Evolutionary conservation across 2,329 filamentous ascomycete species (phyloP).

Genomic region (Boeremia lycopersici): DNA sequence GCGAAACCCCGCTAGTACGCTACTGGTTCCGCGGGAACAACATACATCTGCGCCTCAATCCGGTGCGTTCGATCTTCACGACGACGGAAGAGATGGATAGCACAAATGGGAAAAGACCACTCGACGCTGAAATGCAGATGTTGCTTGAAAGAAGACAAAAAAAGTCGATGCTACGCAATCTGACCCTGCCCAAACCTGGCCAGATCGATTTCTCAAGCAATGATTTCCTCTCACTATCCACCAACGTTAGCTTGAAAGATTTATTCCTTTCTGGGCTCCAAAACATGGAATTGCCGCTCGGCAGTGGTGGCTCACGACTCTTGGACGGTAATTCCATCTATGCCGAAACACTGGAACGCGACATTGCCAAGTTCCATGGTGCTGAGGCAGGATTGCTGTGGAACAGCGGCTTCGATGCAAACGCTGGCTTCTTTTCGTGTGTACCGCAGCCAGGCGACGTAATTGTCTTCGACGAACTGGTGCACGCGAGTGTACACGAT

Average conservation of each 20-base stretch:
- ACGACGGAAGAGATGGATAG: constrained; percentile 18
- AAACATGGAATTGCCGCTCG: constrained; percentile 51
- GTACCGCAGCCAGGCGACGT: constrained; percentile 55
- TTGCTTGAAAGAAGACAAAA: constrained; percentile 50
- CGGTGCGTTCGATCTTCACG: not conserved
- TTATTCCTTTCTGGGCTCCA: constrained; percentile 57
- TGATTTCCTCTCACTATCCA: constrained; percentile 67
- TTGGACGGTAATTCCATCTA: constrained; percentile 69
- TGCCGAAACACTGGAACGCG: constrained; percentile 62
- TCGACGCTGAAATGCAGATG: constrained; percentile 32
- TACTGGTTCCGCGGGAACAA: constrained; percentile 3
- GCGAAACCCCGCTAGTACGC: constrained; percentile 5
- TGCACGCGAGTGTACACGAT: constrained; percentile 80
- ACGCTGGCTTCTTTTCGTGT: constrained; percentile 55
- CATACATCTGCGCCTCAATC: constrained; percentile 11
- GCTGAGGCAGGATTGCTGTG: constrained; percentile 64
- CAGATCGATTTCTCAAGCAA: constrained; percentile 68
- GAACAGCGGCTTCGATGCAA: constrained; percentile 61
- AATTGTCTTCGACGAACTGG: constrained; percentile 72
- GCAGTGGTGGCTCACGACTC: constrained; percentile 65
- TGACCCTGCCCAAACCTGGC: constrained; percentile 38
- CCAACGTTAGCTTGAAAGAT: constrained; percentile 53
- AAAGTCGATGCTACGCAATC: constrained; percentile 39
- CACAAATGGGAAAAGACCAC: not conserved
- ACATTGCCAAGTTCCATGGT: constrained; percentile 65